Conservation (phyloP, 352 stramenopile species). For the Globisporangium megalacanthum region DNA sequence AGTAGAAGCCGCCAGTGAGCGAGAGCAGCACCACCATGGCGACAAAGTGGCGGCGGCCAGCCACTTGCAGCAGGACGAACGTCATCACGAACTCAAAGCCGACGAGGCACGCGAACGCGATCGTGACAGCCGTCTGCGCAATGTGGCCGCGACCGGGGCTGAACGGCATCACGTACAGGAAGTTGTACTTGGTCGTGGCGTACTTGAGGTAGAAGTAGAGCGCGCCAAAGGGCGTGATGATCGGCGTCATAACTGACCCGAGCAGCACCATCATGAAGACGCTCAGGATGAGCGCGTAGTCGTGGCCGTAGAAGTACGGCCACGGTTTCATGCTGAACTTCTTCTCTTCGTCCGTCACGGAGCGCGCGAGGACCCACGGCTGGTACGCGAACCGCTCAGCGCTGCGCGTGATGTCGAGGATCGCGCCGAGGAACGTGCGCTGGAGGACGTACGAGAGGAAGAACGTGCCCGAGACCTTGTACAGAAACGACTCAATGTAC, state of each 20-base stretch:
- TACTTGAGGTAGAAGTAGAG: conserved; percentile 82
- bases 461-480: conserved; percentile 81
- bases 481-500: conserved; percentile 80
- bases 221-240: conserved; percentile 73
- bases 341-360: conserved; percentile 51
- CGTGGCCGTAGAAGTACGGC: conserved; percentile 67
- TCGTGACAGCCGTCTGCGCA: conserved; percentile 48
- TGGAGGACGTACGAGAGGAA: conserved; percentile 87
- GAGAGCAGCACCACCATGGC: conserved; percentile 54
- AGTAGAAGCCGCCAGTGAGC: conserved; percentile 38
- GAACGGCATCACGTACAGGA: conserved; percentile 71
- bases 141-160: conserved; percentile 62
- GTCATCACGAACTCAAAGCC: conserved; percentile 69
- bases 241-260: conserved; percentile 69
- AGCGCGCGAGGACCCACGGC: conserved; percentile 60
- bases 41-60: conserved; percentile 39
- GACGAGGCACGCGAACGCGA: conserved; percentile 63
- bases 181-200: conserved; percentile 74
- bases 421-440: conserved; percentile 63
- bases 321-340: conserved; percentile 41
- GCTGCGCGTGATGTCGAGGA: conserved; percentile 66
- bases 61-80: conserved; percentile 72
- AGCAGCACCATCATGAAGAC: conserved; percentile 71
- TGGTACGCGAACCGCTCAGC: conserved; percentile 60
- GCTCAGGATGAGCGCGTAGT: conserved; percentile 77